These are phyloP conservation scores for Heritiera fomes DNA, from an alignment of 345 rosid species.

Conservation along the genomic window DNA sequence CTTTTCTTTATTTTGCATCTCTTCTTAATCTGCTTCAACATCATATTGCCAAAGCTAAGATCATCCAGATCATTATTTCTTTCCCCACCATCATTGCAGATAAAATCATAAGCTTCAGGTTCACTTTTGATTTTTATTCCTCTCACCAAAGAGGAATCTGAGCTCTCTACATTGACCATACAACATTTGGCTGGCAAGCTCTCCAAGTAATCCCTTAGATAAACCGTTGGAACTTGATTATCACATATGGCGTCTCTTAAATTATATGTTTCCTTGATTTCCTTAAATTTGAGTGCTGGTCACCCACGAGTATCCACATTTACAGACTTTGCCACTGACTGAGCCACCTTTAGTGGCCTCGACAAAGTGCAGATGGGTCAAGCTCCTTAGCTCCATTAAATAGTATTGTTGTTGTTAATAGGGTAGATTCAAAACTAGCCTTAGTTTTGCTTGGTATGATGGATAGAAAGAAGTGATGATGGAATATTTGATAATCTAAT, in stretches of 20 bases:
- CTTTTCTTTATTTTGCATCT: constrained; percentile 61
- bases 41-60: constrained; percentile 35
- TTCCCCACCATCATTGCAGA: constrained; percentile 16
- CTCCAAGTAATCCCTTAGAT: constrained; percentile 29
- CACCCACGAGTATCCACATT: constrained; percentile 43
- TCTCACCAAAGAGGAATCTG: constrained; percentile 13
- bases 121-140: constrained; percentile 15
- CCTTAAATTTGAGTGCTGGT: constrained; percentile 49
- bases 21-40: constrained; percentile 51
- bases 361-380: constrained; percentile 47
- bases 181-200: constrained; percentile 25
- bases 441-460: not conserved
- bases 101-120: constrained; percentile 25
- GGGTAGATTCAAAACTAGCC: not conserved
- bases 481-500: too few relatives aligned
- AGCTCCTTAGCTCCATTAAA: constrained; percentile 60
- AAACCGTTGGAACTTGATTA: constrained; percentile 22
- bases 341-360: constrained; percentile 41
- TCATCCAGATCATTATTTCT: constrained; percentile 32
- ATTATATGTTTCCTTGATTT: constrained; percentile 46
- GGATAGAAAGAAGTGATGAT: too few relatives aligned
- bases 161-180: constrained; percentile 31
- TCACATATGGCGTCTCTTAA: constrained; percentile 16
- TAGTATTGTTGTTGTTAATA: not conserved
- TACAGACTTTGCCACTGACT: constrained; percentile 26